Conservation (phyloP, 345 rosid species). For the Brassica nigra region DNA sequence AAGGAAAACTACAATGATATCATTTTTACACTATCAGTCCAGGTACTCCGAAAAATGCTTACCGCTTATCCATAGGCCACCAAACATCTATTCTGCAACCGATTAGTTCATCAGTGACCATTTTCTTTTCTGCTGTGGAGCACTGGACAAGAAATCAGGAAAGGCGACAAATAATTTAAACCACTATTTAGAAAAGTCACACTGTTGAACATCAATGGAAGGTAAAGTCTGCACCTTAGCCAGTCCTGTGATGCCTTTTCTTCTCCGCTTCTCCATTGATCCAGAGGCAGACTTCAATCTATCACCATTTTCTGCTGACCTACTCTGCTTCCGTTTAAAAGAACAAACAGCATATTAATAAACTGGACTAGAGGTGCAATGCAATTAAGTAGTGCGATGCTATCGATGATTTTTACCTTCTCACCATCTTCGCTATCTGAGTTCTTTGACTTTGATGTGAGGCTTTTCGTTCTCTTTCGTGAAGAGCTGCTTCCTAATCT, state of each 20-base stretch:
- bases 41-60: constrained; percentile 35
- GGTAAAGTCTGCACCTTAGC: constrained; percentile 59
- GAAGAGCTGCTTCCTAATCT: constrained; percentile 46
- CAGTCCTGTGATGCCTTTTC: constrained; percentile 69
- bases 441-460: constrained; percentile 44
- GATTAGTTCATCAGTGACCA: constrained; percentile 66
- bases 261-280: constrained; percentile 70
- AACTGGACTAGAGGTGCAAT: constrained; percentile 1
- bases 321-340: constrained; percentile 42
- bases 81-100: constrained; percentile 89
- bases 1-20: not conserved
- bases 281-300: constrained; percentile 55
- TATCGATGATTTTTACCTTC: constrained; percentile 51
- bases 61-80: constrained; percentile 99
- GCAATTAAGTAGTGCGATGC: not conserved
- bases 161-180: constrained; percentile 11
- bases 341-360: constrained; percentile 13
- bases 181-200: constrained; percentile 20
- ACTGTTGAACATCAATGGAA: constrained; percentile 17
- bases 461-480: constrained; percentile 44
- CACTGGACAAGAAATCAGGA: constrained; percentile 53
- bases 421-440: constrained; percentile 55
- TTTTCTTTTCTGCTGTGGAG: constrained; percentile 56
- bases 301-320: constrained; percentile 48
- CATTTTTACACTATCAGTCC: constrained; percentile 20